Conservation (phyloP, 257 asterid species). For the Nicotiana tomentosiformis region DNA sequence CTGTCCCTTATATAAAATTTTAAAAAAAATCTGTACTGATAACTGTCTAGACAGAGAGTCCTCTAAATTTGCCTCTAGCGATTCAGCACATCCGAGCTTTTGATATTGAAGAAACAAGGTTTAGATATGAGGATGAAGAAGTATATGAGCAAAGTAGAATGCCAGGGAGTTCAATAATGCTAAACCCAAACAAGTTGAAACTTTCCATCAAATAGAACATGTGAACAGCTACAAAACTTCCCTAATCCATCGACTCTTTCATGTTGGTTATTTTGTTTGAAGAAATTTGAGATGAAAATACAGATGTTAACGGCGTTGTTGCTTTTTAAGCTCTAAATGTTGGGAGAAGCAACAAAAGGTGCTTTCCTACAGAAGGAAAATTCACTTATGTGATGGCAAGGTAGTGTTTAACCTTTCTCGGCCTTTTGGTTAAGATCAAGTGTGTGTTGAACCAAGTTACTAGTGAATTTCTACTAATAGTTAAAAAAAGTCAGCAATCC, state of each 20-base stretch:
- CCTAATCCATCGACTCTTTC: not conserved
- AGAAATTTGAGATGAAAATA: not conserved
- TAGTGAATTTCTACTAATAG: not conserved
- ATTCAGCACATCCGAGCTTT: too few relatives aligned
- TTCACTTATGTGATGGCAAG: not conserved
- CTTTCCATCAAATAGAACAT: not conserved
- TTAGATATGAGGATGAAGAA: too few relatives aligned
- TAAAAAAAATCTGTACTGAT: too few relatives aligned
- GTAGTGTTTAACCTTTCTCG: too few relatives aligned
- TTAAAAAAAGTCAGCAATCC: not conserved
- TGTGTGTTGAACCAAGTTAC: not conserved
- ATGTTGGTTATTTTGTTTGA: not conserved
- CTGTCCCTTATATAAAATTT: too few relatives aligned
- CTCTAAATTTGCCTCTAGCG: too few relatives aligned
- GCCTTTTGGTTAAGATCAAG: too few relatives aligned
- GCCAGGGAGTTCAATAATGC: not conserved
- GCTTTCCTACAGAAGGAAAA: not conserved
- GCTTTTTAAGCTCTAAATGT: too few relatives aligned
- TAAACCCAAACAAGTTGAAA: not conserved
- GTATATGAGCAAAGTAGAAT: not conserved
- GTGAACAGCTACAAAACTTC: not conserved
- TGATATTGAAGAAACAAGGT: too few relatives aligned
- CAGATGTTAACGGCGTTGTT: not conserved
- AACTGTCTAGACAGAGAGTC: too few relatives aligned
- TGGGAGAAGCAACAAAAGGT: too few relatives aligned